Percentiles rank a stretch among this genome's conserved stretches.
Evolutionary conservation across 1,284 basidiomycete genomes (phyloP).

Genomic region (Cutaneotrichosporon sp.): DNA sequence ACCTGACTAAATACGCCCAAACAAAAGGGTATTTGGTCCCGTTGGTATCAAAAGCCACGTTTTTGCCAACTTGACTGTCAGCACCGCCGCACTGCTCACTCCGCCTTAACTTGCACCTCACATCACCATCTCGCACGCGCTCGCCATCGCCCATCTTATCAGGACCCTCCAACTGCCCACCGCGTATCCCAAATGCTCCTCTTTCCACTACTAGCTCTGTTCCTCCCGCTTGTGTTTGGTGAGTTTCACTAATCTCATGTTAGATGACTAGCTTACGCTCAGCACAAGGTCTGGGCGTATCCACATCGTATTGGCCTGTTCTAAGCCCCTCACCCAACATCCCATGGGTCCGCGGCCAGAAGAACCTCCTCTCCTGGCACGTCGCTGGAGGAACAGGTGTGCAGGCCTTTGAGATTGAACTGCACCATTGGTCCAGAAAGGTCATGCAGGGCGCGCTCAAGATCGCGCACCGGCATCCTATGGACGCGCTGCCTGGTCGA

Average conservation of each 20-base stretch:
- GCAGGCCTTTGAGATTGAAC: constrained; percentile 50
- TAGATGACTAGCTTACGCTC: neutral
- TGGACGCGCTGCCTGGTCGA: constrained; percentile 36
- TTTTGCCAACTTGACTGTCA: no score
- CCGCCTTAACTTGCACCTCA: no score
- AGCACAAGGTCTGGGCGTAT: constrained; percentile 11
- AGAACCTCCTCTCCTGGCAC: constrained; percentile 48
- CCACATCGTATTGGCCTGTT: constrained; percentile 52
- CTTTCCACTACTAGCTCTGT: constrained; percentile 4
- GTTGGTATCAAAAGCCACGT: no score
- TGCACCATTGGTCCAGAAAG: constrained; percentile 48
- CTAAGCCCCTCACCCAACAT: constrained; percentile 32
- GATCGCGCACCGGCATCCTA: constrained; percentile 47
- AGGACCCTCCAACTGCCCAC: no score
- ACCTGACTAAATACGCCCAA: no score
- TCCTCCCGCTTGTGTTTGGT: constrained; percentile 29
- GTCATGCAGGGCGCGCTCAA: constrained; percentile 49
- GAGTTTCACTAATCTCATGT: constrained; percentile 6
- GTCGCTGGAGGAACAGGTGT: constrained; percentile 49
- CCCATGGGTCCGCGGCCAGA: constrained; percentile 51
- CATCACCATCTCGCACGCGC: no score
- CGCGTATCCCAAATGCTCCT: neutral
- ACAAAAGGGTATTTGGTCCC: no score
- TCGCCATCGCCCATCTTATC: no score
- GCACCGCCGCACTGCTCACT: no score